Base-by-base conservation (phyloP, 2,329 filamentous ascomycete species). In the Aspergillus novofumigatus region DNA sequence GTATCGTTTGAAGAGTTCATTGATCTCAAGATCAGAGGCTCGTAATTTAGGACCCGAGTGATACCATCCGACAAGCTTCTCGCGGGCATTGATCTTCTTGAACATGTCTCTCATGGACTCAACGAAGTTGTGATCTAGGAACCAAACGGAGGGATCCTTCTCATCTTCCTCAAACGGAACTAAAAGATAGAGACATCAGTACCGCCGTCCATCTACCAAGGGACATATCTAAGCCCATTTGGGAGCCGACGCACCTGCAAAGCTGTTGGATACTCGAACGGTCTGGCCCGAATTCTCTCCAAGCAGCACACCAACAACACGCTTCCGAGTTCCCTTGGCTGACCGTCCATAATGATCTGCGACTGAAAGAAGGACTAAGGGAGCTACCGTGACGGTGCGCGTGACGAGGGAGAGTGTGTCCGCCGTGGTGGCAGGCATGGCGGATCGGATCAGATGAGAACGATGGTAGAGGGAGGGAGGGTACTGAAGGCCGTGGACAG, bases 81-180 rank as follows among this genome's bases (percentile, higher is more conserved):
- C 94, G 63, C 91, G 84, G 60, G 94, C 94, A 80, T 99, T 99
- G 83, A 99, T 92, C 81, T 97, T 97, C 83, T 99, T 99, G 85
- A 99, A 99, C 94, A 99, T 99, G 77, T 97, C 94, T 80, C 94
- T 96, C 94, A 99, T 99, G 67, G 89, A 91, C 78, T 99, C 94
- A 76, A 99, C 90, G 72, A 97, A 99, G 84, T 97, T 97, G 83
- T 99, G 94, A 76, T 99, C 94, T 64, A 99, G 80, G 75, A 97
- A 99, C 94, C 94, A 99, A 73, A 99, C 94, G 38, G 93, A 95
- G 3, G 93, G 93, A 74, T 99, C 92, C 79, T 96, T 96, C 70
- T 97, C 94, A 75, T 99, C 94, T 80, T 99, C 94, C 78, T 99
- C 94, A 72, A 99, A 99, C 1, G 94, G 94, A 49, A 97, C 94